Evolutionary conservation across 306 rosid genomes (phyloP).

Genomic region (Vigna mungo): DNA sequence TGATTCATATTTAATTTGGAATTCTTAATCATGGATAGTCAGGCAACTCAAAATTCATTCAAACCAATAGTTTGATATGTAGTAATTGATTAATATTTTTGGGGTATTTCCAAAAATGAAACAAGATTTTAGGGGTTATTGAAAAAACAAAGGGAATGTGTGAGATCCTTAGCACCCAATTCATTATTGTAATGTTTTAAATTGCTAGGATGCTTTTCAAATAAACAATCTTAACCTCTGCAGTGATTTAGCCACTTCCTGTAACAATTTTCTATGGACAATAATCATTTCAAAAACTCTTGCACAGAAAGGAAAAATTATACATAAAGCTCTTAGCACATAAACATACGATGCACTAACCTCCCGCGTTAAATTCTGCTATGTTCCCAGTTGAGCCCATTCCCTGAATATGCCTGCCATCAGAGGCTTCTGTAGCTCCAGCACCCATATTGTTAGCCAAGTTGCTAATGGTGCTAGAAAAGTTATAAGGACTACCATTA

Average conservation of each 20-base stretch:
- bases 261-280: slow-evolving; percentile 7
- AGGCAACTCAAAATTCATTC: slow-evolving; percentile 20
- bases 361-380: slow-evolving; percentile 61
- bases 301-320: slow-evolving; percentile 14
- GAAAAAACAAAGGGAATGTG: background rate
- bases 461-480: slow-evolving; percentile 47
- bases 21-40: slow-evolving; percentile 14
- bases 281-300: slow-evolving; percentile 32
- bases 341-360: slow-evolving; percentile 41
- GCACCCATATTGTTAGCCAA: slow-evolving; percentile 51
- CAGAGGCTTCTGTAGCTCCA: slow-evolving; percentile 57
- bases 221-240: slow-evolving; percentile 16
- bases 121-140: background rate
- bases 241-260: background rate
- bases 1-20: background rate
- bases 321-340: slow-evolving; percentile 21
- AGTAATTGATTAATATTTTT: background rate
- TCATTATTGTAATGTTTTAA: slow-evolving; percentile 1
- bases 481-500: slow-evolving; percentile 56
- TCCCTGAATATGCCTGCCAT: slow-evolving; percentile 56
- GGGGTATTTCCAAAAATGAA: background rate
- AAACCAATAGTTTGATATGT: background rate
- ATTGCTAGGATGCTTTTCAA: slow-evolving; percentile 14
- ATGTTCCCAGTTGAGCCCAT: slow-evolving; percentile 52
- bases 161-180: slow-evolving; percentile 1